Base-by-base conservation (phyloP, 1,139 yeast genomes). In the Debaryomyces nepalensis region DNA sequence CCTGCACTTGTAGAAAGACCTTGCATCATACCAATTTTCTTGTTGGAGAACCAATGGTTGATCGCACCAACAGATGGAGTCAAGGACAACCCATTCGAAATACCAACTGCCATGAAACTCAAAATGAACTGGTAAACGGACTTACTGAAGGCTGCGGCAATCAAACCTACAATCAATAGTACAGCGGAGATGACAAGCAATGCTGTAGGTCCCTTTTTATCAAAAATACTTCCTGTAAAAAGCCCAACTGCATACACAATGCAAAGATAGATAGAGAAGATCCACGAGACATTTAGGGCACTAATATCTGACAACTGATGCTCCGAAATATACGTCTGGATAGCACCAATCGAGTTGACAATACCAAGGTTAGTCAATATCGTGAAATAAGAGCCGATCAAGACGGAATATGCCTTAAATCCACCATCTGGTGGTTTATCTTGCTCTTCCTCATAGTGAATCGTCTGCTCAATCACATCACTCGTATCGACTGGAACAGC, bases 1-100 rank as follows among this genome's bases (percentile, higher is more conserved):
- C 87, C 87, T 12, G 87, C 87, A 53, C 76, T 66, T 1, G 85
- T 77, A 2, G 85, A 82, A 0, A 80, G 48, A 0, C 84, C 83
- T 14, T 78, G 70, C 3, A 82, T 82, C 23, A 69, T 59, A 0
- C 83, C 86, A 42, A 86, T 65, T 45, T 72, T 73, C 37, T 62
- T 64, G 11, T 32, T 33, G 43, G 64, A 61, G 52, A 81, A 82
- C 45, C 47, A 44, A 12, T 46, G 50, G 20, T 39, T 44, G 11
- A 46, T 40, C 2, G 44, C 77, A 5, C 83, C 80, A 11, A 81
- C 68, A 43, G 79, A 62, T 0, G 87, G 86, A 4, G 81, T 71
- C 64, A 80, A 73, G 19, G 80, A 69, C 24, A 81, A 55, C 0
- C 84, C 84, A 33, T 77, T 71, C 0, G 86, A 87, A 1, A 76